phyloP scores from a whole-genome alignment of 257 asterid species.

The Solanum habrochaites region DNA sequence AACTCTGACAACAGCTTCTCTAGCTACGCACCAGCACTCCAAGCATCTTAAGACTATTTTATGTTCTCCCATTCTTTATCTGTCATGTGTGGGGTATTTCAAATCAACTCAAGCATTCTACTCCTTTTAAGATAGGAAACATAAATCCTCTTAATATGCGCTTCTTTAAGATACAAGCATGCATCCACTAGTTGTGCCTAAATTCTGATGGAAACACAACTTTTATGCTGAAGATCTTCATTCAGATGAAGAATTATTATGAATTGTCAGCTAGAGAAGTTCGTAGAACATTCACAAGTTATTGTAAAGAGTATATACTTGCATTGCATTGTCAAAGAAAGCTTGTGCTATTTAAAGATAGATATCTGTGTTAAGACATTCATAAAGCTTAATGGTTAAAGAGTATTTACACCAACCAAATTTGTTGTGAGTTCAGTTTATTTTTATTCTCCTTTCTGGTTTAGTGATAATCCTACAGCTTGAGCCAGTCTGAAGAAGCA shows the following conservation, averaged over 20 bases:
- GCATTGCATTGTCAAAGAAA: background rate
- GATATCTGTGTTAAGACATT: background rate
- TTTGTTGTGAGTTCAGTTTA: background rate
- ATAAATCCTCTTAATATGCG: background rate
- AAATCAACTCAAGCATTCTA: background rate
- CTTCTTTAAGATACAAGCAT: background rate
- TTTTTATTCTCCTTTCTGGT: background rate
- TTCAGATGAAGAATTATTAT: background rate
- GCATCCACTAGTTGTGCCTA: background rate
- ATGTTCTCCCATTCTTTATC: background rate
- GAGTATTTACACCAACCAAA: background rate
- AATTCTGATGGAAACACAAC: background rate
- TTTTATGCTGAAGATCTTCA: background rate
- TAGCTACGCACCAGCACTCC: background rate
- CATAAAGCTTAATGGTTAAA: background rate
- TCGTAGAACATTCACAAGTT: background rate
- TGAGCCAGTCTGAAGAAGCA: background rate
- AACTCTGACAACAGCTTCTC: background rate
- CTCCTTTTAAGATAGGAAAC: background rate
- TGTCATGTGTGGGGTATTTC: background rate
- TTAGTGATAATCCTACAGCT: background rate
- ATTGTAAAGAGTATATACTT: background rate
- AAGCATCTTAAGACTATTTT: background rate
- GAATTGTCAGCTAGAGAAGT: background rate
- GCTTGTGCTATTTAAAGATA: background rate